Percentiles rank a stretch among this genome's conserved stretches.
Evolutionary conservation across 1,284 basidiomycete species (phyloP).

Genomic region (Ustilago bromivora): DNA sequence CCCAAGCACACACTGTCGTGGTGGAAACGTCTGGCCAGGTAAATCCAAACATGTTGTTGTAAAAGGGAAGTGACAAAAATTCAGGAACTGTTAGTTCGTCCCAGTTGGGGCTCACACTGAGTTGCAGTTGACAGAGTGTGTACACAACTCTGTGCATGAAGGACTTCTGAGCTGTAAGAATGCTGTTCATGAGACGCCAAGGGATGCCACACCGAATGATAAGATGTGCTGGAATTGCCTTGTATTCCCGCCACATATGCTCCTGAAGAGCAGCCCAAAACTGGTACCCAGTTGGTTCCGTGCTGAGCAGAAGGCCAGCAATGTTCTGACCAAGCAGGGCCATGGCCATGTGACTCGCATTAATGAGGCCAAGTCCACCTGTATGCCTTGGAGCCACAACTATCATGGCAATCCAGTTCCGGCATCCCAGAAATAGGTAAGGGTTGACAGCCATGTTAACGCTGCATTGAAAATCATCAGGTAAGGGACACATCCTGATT

Average conservation of each 20-base stretch:
- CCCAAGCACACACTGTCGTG: no score
- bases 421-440: not conserved
- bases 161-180: not conserved
- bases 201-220: not conserved
- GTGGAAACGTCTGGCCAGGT: not conserved
- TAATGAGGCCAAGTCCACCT: not conserved
- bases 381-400: not conserved
- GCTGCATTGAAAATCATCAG: not conserved
- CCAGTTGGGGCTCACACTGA: not conserved
- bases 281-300: not conserved
- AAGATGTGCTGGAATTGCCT: not conserved
- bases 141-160: not conserved
- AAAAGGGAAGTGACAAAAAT: not conserved
- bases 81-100: not conserved
- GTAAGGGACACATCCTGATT: not conserved
- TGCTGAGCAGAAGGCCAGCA: not conserved
- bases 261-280: not conserved
- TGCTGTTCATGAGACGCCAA: not conserved
- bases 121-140: not conserved
- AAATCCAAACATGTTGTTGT: not conserved
- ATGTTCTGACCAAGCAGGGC: not conserved
- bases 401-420: not conserved
- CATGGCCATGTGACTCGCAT: not conserved
- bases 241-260: not conserved
- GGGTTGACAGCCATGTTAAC: not conserved